A percentile compares a stretch with the other conserved stretches of the same genome.
These are phyloP conservation scores for Leccinellum albellum DNA, from an alignment of 768 basidiomycete species.

Conservation along the genomic window DNA sequence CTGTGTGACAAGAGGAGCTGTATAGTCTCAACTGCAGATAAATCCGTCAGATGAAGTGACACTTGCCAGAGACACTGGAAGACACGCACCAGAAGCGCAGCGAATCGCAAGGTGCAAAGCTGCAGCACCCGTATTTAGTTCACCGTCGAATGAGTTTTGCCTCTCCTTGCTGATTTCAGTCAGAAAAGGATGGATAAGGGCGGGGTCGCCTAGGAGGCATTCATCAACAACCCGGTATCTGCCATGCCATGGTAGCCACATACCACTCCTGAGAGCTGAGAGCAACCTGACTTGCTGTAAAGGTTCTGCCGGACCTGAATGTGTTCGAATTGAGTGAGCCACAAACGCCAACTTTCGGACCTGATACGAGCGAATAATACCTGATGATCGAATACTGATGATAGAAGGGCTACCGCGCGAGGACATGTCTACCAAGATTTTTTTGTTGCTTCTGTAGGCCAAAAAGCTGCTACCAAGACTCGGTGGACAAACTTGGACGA, in stretches of 20 bases:
- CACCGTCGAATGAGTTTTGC: conserved; percentile 44
- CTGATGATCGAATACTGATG: conserved; percentile 16
- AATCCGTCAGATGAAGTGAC: conserved; percentile 2
- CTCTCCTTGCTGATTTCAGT: conserved; percentile 68
- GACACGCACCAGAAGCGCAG: conserved; percentile 65
- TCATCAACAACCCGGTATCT: not conserved
- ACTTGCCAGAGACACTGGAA: not conserved
- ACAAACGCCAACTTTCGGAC: not conserved
- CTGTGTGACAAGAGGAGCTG: conserved; percentile 65
- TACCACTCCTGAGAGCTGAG: conserved; percentile 59
- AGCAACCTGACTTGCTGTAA: conserved; percentile 64
- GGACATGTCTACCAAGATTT: conserved; percentile 17
- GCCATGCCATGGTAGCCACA: conserved; percentile 12
- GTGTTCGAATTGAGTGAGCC: conserved; percentile 4
- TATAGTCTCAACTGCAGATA: conserved; percentile 57
- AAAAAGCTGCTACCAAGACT: not conserved
- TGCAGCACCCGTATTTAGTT: conserved; percentile 65
- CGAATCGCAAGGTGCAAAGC: conserved; percentile 81
- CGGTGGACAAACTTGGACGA: not conserved
- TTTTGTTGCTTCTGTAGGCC: not conserved
- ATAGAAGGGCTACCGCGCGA: conserved; percentile 14
- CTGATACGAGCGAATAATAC: conserved; percentile 4
- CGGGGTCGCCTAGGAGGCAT: conserved; percentile 57
- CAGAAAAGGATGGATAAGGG: conserved; percentile 79
- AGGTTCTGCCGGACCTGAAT: conserved; percentile 35